Percentiles rank a stretch among this genome's conserved stretches.
Conservation (phyloP, 306 rosid species). For the Dryas octopetala region DNA sequence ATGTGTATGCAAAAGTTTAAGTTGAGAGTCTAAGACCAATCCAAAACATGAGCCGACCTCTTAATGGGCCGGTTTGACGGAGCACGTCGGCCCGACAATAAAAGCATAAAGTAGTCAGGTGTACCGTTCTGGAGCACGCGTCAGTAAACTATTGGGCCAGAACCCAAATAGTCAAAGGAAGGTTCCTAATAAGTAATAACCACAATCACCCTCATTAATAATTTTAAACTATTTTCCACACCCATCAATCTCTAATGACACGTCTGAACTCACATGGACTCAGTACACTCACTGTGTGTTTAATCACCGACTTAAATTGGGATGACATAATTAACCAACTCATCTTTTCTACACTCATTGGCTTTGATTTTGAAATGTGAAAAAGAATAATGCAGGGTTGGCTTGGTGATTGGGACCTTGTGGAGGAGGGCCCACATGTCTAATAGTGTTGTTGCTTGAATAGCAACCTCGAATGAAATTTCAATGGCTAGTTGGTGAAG, state of each 20-base stretch:
- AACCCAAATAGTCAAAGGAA: slow-evolving; percentile 16
- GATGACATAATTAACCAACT: slow-evolving; percentile 18
- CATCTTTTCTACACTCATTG: slow-evolving; percentile 9
- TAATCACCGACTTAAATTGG: background rate
- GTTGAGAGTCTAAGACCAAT: background rate
- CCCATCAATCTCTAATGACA: slow-evolving; percentile 19
- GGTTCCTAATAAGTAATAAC: background rate
- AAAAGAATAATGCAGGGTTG: slow-evolving; percentile 11
- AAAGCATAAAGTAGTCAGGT: background rate
- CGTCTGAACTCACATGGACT: slow-evolving; percentile 31
- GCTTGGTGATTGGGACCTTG: slow-evolving; percentile 21
- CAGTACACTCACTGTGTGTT: background rate
- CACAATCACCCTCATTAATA: background rate
- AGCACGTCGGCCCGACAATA: background rate
- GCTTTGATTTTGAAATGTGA: background rate
- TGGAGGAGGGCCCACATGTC: slow-evolving; percentile 38
- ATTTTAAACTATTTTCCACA: background rate
- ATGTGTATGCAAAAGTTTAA: background rate
- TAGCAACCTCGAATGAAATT: slow-evolving; percentile 36
- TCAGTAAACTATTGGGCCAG: background rate
- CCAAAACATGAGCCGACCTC: background rate
- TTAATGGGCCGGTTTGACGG: slow-evolving; percentile 33
- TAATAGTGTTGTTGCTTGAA: slow-evolving; percentile 10
- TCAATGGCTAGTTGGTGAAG: slow-evolving; percentile 83
- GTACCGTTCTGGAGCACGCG: background rate